These are phyloP conservation scores for Capsicum rhomboideum DNA, from an alignment of 257 asterid genomes.

Conservation along the genomic window DNA sequence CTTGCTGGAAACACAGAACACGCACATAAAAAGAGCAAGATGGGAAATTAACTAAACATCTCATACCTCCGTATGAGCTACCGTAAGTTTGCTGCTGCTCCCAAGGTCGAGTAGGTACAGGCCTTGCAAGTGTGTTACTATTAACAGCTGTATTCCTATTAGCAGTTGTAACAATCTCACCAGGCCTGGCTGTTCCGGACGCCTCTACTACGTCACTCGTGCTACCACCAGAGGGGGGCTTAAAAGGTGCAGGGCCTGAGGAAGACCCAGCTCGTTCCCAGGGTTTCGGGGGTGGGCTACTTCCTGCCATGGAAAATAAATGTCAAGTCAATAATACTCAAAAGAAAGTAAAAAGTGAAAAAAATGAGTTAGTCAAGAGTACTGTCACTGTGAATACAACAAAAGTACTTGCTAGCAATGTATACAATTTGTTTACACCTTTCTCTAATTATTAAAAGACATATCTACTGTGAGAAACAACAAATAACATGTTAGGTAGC, in stretches of 20 bases:
- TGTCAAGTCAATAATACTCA: neutral
- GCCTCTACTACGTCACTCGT: slow-evolving; percentile 90
- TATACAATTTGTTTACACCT: neutral
- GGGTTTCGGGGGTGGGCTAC: slow-evolving; percentile 70
- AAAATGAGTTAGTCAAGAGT: neutral
- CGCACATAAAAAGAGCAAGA: neutral
- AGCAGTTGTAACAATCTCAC: slow-evolving; percentile 68
- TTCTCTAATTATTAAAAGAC: neutral
- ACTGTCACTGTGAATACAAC: neutral
- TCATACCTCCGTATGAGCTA: slow-evolving; percentile 61
- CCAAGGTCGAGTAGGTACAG: slow-evolving; percentile 94
- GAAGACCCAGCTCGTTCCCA: slow-evolving; percentile 88
- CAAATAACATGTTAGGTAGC: neutral
- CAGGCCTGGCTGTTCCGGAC: slow-evolving; percentile 89
- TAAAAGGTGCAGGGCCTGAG: slow-evolving; percentile 82
- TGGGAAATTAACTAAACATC: neutral
- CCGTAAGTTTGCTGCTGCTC: slow-evolving; percentile 68
- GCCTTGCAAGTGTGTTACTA: slow-evolving; percentile 52
- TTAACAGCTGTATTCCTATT: slow-evolving; percentile 36
- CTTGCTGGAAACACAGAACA: neutral
- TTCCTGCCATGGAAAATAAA: slow-evolving; percentile 26
- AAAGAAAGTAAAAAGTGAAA: neutral
- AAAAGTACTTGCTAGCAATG: neutral
- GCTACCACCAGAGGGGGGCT: slow-evolving; percentile 76
- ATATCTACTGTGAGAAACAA: neutral